phyloP scores from a whole-genome alignment of 1,284 basidiomycete species.

The Caloboletus firmus region DNA sequence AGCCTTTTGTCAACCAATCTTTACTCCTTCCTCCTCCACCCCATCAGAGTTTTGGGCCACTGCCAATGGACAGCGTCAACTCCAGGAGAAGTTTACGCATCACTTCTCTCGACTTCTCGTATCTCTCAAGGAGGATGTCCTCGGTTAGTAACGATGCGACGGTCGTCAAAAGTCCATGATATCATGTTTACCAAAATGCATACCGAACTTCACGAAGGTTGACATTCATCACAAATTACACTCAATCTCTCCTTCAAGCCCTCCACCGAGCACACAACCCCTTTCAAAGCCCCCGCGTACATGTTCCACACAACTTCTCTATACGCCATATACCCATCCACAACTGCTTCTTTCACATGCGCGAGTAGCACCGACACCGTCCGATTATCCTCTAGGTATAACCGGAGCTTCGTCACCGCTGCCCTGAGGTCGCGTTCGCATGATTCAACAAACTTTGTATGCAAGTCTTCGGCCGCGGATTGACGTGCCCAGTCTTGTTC shows the following conservation, averaged over 20 bases:
- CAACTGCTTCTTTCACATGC: slow-evolving; percentile 73
- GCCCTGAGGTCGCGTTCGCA: slow-evolving; percentile 59
- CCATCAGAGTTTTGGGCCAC: too few species aligned
- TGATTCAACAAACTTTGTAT: slow-evolving; percentile 52
- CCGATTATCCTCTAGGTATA: slow-evolving; percentile 79
- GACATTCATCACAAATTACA: slow-evolving; percentile 28
- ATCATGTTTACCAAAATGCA: not conserved
- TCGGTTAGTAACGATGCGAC: too few species aligned
- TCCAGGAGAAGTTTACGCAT: too few species aligned
- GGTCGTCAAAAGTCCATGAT: not conserved
- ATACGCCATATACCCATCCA: slow-evolving; percentile 73
- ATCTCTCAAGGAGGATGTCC: too few species aligned
- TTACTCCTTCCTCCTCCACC: too few species aligned
- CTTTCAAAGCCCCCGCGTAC: slow-evolving; percentile 40
- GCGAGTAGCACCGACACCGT: slow-evolving; percentile 76
- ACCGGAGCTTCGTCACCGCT: slow-evolving; percentile 53
- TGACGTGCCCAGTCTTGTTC: slow-evolving; percentile 47
- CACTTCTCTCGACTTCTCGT: too few species aligned
- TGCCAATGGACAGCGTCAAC: too few species aligned
- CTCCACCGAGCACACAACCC: slow-evolving; percentile 38
- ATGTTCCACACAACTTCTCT: slow-evolving; percentile 47
- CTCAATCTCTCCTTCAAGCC: slow-evolving; percentile 35
- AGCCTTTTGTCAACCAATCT: too few species aligned
- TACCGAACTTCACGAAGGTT: not conserved
- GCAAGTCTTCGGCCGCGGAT: slow-evolving; percentile 48